phyloP scores from a whole-genome alignment of 2,329 filamentous ascomycete species.

The Cladophialophora exuberans region DNA sequence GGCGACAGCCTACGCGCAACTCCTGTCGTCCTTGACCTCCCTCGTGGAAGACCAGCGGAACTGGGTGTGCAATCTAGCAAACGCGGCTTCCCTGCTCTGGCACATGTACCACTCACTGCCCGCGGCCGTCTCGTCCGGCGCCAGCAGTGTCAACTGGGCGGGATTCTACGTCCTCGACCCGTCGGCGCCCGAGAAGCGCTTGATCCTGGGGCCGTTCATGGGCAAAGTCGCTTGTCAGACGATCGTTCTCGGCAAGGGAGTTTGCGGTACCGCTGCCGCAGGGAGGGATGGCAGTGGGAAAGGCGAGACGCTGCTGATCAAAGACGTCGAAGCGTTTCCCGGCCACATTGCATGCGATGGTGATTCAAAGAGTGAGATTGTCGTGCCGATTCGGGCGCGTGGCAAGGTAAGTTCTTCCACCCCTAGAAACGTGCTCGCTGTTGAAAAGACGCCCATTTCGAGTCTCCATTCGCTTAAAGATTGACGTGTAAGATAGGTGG shows the following conservation, averaged over 20 bases:
- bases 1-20: conserved; percentile 46
- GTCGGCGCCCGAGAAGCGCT: conserved; percentile 10
- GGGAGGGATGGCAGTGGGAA: conserved; percentile 22
- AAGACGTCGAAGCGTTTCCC: conserved; percentile 48
- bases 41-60: conserved; percentile 49
- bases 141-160: conserved; percentile 52
- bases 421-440: too few relatives aligned
- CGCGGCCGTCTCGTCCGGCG: conserved; percentile 44
- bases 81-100: conserved; percentile 53
- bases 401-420: conserved; percentile 47
- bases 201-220: conserved; percentile 53
- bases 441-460: too few relatives aligned
- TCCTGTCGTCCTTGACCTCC: conserved; percentile 44
- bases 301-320: conserved; percentile 46
- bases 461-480: too few relatives aligned
- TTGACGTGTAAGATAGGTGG: conserved; percentile 39
- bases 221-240: conserved; percentile 54
- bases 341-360: conserved; percentile 56
- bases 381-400: conserved; percentile 49
- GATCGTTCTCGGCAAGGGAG: conserved; percentile 50
- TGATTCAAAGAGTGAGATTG: conserved; percentile 54
- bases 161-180: conserved; percentile 50
- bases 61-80: conserved; percentile 53
- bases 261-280: conserved; percentile 50
- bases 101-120: conserved; percentile 51